Evolutionary conservation across 495 filamentous ascomycete species (phyloP).

Genomic region (Evernia prunastri): DNA sequence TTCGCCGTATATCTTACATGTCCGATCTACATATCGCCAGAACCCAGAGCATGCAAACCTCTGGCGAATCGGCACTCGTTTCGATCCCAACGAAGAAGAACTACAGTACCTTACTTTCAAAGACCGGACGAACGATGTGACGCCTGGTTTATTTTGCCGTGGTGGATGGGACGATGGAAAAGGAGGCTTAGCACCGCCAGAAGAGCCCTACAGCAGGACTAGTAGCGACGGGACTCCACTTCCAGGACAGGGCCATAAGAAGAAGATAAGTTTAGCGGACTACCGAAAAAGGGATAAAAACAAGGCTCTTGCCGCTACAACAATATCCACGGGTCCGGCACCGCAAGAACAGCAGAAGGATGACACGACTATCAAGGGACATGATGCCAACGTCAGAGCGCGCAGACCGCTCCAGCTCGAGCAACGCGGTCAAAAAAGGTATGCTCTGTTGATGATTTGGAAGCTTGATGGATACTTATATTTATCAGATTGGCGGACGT

Average conservation of each 20-base stretch:
- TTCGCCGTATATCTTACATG: conserved; percentile 45
- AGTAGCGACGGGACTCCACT: conserved; percentile 36
- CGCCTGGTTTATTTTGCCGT: conserved; percentile 38
- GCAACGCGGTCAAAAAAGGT: conserved; percentile 21
- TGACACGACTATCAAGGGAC: conserved; percentile 24
- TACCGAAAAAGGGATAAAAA: conserved; percentile 40
- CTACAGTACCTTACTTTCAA: conserved; percentile 52
- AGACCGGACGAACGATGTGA: conserved; percentile 42
- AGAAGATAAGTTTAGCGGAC: conserved; percentile 47
- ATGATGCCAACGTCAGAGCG: conserved; percentile 21
- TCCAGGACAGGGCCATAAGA: conserved; percentile 32
- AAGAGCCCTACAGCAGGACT: conserved; percentile 31
- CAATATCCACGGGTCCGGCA: conserved; percentile 22
- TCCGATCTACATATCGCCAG: conserved; percentile 16
- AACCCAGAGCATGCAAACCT: conserved; percentile 5
- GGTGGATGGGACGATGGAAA: conserved; percentile 50
- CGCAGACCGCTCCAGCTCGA: conserved; percentile 23
- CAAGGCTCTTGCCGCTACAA: conserved; percentile 10
- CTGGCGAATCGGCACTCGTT: conserved; percentile 43
- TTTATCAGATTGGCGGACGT: conserved; percentile 25
- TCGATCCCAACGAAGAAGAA: conserved; percentile 43
- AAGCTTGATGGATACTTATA: conserved; percentile 19
- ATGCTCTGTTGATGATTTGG: conserved; percentile 25
- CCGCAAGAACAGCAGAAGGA: conserved; percentile 23
- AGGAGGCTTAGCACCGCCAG: conserved; percentile 39